Percentiles rank a stretch among this genome's conserved stretches.
These are phyloP conservation scores for Lathyrus aphaca DNA, from an alignment of 306 rosid species.

Conservation along the genomic window DNA sequence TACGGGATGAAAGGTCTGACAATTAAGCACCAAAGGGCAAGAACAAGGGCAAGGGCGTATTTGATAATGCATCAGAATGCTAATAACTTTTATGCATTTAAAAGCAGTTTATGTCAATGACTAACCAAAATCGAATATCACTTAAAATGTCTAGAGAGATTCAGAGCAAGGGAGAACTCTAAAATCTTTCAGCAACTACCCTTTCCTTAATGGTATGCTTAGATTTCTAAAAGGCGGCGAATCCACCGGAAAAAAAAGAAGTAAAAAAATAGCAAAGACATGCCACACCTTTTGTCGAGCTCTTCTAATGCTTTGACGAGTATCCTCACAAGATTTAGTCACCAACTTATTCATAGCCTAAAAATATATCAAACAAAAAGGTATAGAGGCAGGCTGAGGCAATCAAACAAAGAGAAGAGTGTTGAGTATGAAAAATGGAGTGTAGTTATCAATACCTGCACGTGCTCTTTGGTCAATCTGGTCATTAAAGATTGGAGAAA, in stretches of 20 bases:
- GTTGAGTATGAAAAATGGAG: constrained; percentile 2
- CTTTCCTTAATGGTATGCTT: constrained; percentile 4
- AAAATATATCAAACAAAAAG: constrained; percentile 38
- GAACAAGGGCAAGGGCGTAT: not conserved
- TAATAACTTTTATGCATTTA: constrained; percentile 1
- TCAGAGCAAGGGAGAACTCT: constrained; percentile 18
- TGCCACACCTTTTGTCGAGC: constrained; percentile 84
- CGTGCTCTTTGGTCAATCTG: constrained; percentile 94
- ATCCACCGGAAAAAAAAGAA: not conserved
- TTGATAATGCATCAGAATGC: constrained; percentile 13
- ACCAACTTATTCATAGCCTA: constrained; percentile 82
- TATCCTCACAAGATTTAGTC: constrained; percentile 84
- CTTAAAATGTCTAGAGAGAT: constrained; percentile 6
- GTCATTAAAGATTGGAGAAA: constrained; percentile 37
- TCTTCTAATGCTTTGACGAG: constrained; percentile 83
- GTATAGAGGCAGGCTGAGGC: constrained; percentile 3
- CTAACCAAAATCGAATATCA: constrained; percentile 1
- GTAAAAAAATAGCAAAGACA: constrained; percentile 25
- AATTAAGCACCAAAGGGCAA: not conserved
- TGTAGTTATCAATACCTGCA: constrained; percentile 60
- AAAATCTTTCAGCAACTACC: constrained; percentile 5
- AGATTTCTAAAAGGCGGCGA: constrained; percentile 1
- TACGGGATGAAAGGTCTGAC: not conserved
- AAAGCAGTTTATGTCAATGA: not conserved
- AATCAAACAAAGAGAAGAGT: not conserved